Conservation (phyloP, 768 basidiomycete species). For the Phanerochaete carnosa region DNA sequence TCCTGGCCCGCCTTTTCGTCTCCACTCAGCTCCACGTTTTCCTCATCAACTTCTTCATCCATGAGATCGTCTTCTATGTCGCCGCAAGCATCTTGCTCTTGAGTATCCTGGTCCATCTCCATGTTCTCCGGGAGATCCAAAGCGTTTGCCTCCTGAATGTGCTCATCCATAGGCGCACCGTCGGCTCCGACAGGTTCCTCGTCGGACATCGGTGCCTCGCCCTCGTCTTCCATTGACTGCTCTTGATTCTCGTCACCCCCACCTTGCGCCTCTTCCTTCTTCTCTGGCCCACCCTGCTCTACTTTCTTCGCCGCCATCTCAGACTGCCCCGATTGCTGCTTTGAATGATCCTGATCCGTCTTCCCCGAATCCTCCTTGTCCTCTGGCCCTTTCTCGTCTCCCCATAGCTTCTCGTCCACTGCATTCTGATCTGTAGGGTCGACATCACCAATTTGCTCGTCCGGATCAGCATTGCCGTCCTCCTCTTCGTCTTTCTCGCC, state of each 20-base stretch:
- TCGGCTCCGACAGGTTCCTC: conserved; percentile 34
- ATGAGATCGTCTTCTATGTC: conserved; percentile 23
- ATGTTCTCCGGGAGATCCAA: conserved; percentile 90
- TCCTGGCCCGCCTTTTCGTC: background rate
- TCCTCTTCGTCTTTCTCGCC: conserved; percentile 43
- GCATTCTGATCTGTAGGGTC: conserved; percentile 80
- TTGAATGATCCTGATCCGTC: conserved; percentile 58
- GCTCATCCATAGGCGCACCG: conserved; percentile 72
- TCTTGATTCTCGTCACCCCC: conserved; percentile 25
- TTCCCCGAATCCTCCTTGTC: conserved; percentile 54
- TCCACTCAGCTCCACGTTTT: conserved; percentile 16
- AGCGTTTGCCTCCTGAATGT: conserved; percentile 73
- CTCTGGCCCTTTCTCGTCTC: conserved; percentile 67
- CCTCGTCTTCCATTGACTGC: conserved; percentile 23
- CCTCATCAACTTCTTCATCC: conserved; percentile 9
- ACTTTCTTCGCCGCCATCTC: conserved; percentile 83
- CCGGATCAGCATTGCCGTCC: conserved; percentile 61
- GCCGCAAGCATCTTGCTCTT: conserved; percentile 29
- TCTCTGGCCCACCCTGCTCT: conserved; percentile 62
- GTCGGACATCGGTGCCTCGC: conserved; percentile 27
- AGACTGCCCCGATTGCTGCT: conserved; percentile 46
- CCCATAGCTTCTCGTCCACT: conserved; percentile 97
- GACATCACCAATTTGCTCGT: conserved; percentile 81
- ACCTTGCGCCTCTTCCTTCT: conserved; percentile 25
- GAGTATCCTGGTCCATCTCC: conserved; percentile 45